Conservation (phyloP, 2,329 filamentous ascomycete genomes). For the Pseudogymnoascus sp. region DNA sequence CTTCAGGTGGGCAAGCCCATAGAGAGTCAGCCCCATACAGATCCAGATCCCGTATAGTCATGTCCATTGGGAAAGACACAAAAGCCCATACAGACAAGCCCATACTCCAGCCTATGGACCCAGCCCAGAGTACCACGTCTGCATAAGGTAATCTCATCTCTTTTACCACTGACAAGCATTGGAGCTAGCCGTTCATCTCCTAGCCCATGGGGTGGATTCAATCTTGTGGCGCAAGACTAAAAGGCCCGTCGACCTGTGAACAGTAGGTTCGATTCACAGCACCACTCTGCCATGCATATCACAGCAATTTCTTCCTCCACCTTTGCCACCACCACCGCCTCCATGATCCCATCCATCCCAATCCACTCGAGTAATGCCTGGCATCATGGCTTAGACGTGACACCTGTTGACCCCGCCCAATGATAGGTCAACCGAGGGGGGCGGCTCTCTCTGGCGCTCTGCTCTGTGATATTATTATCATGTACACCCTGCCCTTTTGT, state of each 20-base stretch:
- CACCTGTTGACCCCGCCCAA: constrained; percentile 2
- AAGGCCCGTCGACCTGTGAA: not conserved
- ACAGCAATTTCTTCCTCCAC: constrained; percentile 7
- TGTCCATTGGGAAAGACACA: not conserved
- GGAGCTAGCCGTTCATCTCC: not conserved
- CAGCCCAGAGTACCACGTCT: not conserved
- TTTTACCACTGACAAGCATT: constrained; percentile 6
- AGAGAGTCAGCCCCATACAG: not conserved
- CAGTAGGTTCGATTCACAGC: not conserved
- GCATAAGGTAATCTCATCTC: constrained; percentile 7
- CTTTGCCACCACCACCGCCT: constrained; percentile 6
- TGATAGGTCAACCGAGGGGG: constrained; percentile 1
- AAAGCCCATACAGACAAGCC: not conserved
- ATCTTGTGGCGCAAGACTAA: constrained; percentile 7
- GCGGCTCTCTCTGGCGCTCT: constrained; percentile 2
- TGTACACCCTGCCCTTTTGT: constrained; percentile 7
- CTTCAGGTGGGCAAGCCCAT: not conserved
- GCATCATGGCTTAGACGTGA: constrained; percentile 8
- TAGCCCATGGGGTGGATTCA: not conserved
- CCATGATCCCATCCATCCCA: constrained; percentile 6
- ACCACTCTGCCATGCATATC: constrained; percentile 6
- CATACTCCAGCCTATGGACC: not conserved
- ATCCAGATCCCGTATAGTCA: not conserved
- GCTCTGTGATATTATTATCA: constrained; percentile 1
- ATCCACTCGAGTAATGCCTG: constrained; percentile 7